Base-by-base conservation (phyloP, 129 eudicot genomes). In the Helichrysum umbraculigerum region DNA sequence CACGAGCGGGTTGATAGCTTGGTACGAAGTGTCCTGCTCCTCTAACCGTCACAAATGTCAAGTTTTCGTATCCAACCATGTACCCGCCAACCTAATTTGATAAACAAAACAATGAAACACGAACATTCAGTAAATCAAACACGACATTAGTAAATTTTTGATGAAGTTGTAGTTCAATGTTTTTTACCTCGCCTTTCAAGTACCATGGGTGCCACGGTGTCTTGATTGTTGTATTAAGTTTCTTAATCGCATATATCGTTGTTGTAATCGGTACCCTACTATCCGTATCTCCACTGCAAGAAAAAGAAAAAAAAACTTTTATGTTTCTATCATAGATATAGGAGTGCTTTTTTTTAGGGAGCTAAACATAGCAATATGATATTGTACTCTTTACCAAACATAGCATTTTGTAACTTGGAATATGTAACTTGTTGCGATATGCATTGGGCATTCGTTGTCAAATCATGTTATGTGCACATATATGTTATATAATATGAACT, bases 21-120 rank as follows among this genome's bases (percentile, higher is more conserved):
- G 91, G 87, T 58, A 87, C 81, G 10, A 87, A 87, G 76, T 87
- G 91, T 39, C 91, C 91, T 1, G 88, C 80, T 79, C 91, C 88
- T 74, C 88, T 84, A 56, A 87, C 50, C 0, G 88, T 87, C 77
- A 84, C 79, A 42, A 87, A 87, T 56, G 88, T 87, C 72, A 87
- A 30, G 62, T 87, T 87, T 74, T 84, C 73, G 41, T 84, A 87
- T 63, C 67, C 87, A 57, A 80, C 85, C 14, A 78, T 88, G 41
- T 67, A 87, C 15, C 91, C 91, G 7, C 89, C 92, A 62, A 87
- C 89, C 91, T 86, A 37, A 8, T 9, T n/a, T 25, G 28, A 73
- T 7, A 30, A 20, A 19, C 51, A 15, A 57, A 16, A 63, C 47
- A 66, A 75, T 30, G 25, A 19, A 66, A 39, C 9, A 41, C 33